Conservation (phyloP, 768 basidiomycete genomes). For the Gyrodon lividus region DNA sequence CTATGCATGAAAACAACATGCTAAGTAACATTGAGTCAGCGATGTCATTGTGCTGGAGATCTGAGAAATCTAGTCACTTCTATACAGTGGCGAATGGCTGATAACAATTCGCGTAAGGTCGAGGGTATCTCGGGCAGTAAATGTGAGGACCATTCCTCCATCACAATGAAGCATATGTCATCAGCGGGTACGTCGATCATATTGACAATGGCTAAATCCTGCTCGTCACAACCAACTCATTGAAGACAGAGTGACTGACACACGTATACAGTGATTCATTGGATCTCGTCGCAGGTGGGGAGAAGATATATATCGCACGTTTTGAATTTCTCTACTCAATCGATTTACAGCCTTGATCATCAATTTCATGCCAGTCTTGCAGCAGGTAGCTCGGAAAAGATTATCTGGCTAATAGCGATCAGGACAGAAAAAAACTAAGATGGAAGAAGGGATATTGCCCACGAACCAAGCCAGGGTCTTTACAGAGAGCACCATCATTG, state of each 20-base stretch:
- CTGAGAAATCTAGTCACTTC: slow-evolving; percentile 45
- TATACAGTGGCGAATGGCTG: slow-evolving; percentile 62
- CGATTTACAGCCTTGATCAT: slow-evolving; percentile 70
- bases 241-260: slow-evolving; percentile 27
- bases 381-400: slow-evolving; percentile 64
- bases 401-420: slow-evolving; percentile 55
- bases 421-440: slow-evolving; percentile 10
- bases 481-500: slow-evolving; percentile 63
- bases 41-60: neutral
- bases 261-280: slow-evolving; percentile 78
- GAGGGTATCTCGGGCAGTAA: slow-evolving; percentile 52
- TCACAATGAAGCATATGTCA: slow-evolving; percentile 63
- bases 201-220: slow-evolving; percentile 57
- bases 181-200: slow-evolving; percentile 55
- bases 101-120: slow-evolving; percentile 52
- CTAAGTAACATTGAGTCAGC: slow-evolving; percentile 34
- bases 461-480: slow-evolving; percentile 69
- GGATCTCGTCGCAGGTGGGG: slow-evolving; percentile 53
- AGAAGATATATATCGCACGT: slow-evolving; percentile 55
- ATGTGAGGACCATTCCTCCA: slow-evolving; percentile 78
- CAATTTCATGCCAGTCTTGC: slow-evolving; percentile 49
- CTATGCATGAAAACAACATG: slow-evolving; percentile 71
- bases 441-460: neutral
- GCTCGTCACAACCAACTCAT: slow-evolving; percentile 7
- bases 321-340: slow-evolving; percentile 59